A percentile compares a stretch with the other conserved stretches of the same genome.
phyloP scores from a whole-genome alignment of 805 yeast species.

The Pichia eremophila region DNA sequence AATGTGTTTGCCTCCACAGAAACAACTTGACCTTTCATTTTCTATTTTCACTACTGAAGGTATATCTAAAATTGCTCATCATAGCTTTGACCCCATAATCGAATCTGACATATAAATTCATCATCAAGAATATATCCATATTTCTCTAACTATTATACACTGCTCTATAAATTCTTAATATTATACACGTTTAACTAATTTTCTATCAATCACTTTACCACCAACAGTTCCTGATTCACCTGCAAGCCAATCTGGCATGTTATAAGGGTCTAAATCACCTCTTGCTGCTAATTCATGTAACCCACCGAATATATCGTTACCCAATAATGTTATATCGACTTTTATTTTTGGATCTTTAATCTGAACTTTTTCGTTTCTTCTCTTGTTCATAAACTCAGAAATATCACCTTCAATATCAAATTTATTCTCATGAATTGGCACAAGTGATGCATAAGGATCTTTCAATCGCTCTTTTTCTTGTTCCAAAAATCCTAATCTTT shows the following conservation, averaged over 20 bases:
- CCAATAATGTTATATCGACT: slow-evolving; percentile 35
- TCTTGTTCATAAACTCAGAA: neutral
- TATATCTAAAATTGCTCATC: neutral
- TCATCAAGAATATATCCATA: neutral
- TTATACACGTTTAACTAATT: slow-evolving; percentile 10
- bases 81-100: slow-evolving; percentile 5
- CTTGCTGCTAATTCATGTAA: slow-evolving; percentile 54
- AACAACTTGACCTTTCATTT: neutral
- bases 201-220: slow-evolving; percentile 38
- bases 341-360: slow-evolving; percentile 14
- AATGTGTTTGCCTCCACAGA: neutral
- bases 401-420: slow-evolving; percentile 26
- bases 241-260: slow-evolving; percentile 66
- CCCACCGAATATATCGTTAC: slow-evolving; percentile 72
- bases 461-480: slow-evolving; percentile 10
- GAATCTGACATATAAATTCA: neutral
- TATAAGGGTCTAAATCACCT: slow-evolving; percentile 41
- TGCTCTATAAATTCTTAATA: neutral
- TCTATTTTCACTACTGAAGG: neutral
- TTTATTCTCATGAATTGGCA: slow-evolving; percentile 48
- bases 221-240: slow-evolving; percentile 57
- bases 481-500: neutral
- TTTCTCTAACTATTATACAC: neutral
- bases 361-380: slow-evolving; percentile 11
- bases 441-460: slow-evolving; percentile 40